These are phyloP conservation scores for Phialophora expanda DNA, from an alignment of 2,329 filamentous ascomycete species.

Conservation along the genomic window DNA sequence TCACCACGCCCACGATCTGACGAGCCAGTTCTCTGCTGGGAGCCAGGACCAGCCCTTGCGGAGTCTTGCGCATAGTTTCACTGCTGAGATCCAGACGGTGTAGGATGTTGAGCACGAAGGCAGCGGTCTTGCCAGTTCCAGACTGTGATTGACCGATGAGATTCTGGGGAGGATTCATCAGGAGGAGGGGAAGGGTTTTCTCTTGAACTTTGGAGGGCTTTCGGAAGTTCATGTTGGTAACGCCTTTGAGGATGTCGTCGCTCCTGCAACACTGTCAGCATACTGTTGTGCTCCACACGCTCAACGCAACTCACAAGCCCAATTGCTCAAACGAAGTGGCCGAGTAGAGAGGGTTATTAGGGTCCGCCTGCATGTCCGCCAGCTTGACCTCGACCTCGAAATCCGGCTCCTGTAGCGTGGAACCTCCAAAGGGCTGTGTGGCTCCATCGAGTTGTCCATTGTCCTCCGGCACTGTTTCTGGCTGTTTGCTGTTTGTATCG, in stretches of 20 bases:
- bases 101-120: conserved; percentile 90
- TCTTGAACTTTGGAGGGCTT: conserved; percentile 99
- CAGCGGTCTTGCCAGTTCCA: conserved; percentile 95
- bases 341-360: conserved; percentile 85
- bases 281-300: background rate
- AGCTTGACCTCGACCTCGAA: conserved; percentile 93
- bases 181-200: conserved; percentile 85
- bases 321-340: conserved; percentile 83
- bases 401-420: conserved; percentile 69
- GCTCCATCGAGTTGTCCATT: conserved; percentile 51
- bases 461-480: conserved; percentile 7
- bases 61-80: conserved; percentile 60
- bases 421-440: conserved; percentile 50
- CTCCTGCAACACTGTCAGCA: conserved; percentile 28
- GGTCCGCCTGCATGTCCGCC: conserved; percentile 83
- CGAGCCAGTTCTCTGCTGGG: conserved; percentile 93
- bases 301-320: conserved; percentile 68
- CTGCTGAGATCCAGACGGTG: conserved; percentile 78
- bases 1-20: conserved; percentile 87
- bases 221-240: conserved; percentile 81
- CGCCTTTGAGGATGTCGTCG: conserved; percentile 70
- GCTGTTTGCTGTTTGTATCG: conserved; percentile 15
- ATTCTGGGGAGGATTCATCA: conserved; percentile 84
- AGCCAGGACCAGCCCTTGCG: conserved; percentile 87
- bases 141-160: conserved; percentile 99